Base-by-base conservation (phyloP, 176 grass and related monocot species). In the Saccharum officinarum region DNA sequence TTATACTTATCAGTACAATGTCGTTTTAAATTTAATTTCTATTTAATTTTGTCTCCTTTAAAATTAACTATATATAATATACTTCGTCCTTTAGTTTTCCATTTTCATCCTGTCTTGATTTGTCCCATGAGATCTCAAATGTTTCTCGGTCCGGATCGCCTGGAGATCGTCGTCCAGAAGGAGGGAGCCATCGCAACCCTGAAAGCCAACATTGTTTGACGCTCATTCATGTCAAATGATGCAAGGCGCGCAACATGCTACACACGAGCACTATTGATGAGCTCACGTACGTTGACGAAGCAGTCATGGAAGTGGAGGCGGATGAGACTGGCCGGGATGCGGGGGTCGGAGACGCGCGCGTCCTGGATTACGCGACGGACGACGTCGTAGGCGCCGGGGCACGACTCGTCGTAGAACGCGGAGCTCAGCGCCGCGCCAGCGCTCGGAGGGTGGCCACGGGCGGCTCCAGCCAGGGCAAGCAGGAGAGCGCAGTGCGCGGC, bases 241-340 rank as follows among this genome's bases (percentile, higher is more conserved):
- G 55, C 20, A 59, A n/a, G 20, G 0, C 7, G 18, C 52, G 52
- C 22, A 42, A 42, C 55, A 59, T 59, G 7, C 20, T 59, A 57
- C 18, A 57, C 18, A 20, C 18, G 6, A 57, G 6, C 52, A 57
- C 52, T 22, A 22, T 8, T n/a, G 18, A 57, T 57, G 18, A 57
- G 18, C 20, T 57, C 54, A 57, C 54, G 20, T 57, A 74, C 86
- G 18, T 89, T 34, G 87, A 85, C 49, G 75, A 93, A 80, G 6
- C 77, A 71, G 69, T 86, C 67, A 25, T 87, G 78, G 71, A 84
- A 84, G 28, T 80, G 47, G 70, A 36, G 85, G 62, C 65, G 83
- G 82, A 50, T 67, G 86, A 67, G 60, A n/a, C 77, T 80, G 77
- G 45, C 65, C 25, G 40, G 83, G 36, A 90, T 65, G 31, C 87